Base-by-base conservation (phyloP, 768 basidiomycete genomes). In the Naematelia encephala region DNA sequence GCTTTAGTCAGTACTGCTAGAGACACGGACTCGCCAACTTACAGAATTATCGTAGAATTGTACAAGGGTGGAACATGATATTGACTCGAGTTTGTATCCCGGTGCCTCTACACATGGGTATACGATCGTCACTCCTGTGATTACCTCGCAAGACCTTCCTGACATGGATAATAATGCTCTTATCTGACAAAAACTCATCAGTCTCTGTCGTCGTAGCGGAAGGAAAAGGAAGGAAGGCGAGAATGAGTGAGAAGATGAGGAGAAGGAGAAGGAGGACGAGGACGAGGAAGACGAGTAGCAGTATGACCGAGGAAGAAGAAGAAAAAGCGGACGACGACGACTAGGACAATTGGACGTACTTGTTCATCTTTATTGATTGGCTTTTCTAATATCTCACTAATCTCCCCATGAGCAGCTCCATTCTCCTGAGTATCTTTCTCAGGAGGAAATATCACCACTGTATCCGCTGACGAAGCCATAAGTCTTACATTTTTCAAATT, bases 161-260 rank as follows among this genome's bases (percentile, higher is more conserved):
- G 92, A 91, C 62, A 96, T 80, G 59, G 91, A 88, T 48, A 87
- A 79, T 55, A 99, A 80, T 89, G 91, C 94, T 22, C 89, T 83
- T 48, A 89, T 70, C 75, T 97, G 87, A 0, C 16, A 2, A 26
- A 4, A 42, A 4, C 48, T 5, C 11, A 23, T 44, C 28, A 42
- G 19, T 2, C n/a, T n/a, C n/a, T n/a, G n/a, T n/a, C n/a, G n/a
- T n/a, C n/a, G n/a, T n/a, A n/a, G n/a, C n/a, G n/a, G n/a, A n/a
- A n/a, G n/a, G n/a, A n/a, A n/a, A n/a, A n/a, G n/a, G n/a, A n/a
- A n/a, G n/a, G n/a, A n/a, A n/a, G n/a, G n/a, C n/a, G n/a, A n/a
- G n/a, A n/a, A n/a, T n/a, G n/a, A n/a, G n/a, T n/a, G n/a, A n/a
- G n/a, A n/a, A n/a, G n/a, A n/a, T n/a, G n/a, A n/a, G n/a, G n/a